A percentile compares a stretch with the other conserved stretches of the same genome.
These are phyloP conservation scores for Globisporangium orthogonon DNA, from an alignment of 352 stramenopile species.

Conservation along the genomic window DNA sequence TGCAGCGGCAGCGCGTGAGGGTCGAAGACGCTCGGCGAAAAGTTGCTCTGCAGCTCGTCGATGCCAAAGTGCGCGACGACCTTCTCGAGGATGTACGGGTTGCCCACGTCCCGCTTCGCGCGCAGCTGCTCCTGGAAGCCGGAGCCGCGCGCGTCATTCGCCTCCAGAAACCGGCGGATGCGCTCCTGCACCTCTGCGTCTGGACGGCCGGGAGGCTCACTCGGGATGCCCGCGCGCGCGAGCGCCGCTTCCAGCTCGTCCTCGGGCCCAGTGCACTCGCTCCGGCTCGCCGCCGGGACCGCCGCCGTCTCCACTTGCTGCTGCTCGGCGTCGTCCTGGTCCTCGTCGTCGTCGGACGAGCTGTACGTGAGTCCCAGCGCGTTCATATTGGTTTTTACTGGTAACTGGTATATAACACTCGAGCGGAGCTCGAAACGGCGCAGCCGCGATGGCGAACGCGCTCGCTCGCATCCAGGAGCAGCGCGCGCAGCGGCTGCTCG, in stretches of 20 bases:
- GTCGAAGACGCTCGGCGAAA: constrained; percentile 56
- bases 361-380: constrained; percentile 27
- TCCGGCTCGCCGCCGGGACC: background rate
- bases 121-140: constrained; percentile 67
- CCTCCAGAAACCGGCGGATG: constrained; percentile 57
- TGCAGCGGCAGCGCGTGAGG: constrained; percentile 58
- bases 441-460: constrained; percentile 21
- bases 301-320: background rate
- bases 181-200: constrained; percentile 45
- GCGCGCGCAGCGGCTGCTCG: constrained; percentile 48
- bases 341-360: constrained; percentile 29
- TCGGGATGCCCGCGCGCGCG: constrained; percentile 32
- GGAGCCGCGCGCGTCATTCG: constrained; percentile 18
- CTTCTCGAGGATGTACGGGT: constrained; percentile 84
- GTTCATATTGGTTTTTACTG: constrained; percentile 15
- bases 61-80: constrained; percentile 85
- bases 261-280: constrained; percentile 1
- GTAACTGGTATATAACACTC: background rate
- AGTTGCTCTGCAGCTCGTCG: constrained; percentile 76
- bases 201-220: constrained; percentile 15
- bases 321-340: background rate
- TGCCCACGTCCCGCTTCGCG: constrained; percentile 80
- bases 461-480: constrained; percentile 65
- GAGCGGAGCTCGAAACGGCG: background rate
- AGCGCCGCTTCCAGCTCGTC: constrained; percentile 27